phyloP scores from a whole-genome alignment of 805 yeast species.

The Myxozyma neglecta region DNA sequence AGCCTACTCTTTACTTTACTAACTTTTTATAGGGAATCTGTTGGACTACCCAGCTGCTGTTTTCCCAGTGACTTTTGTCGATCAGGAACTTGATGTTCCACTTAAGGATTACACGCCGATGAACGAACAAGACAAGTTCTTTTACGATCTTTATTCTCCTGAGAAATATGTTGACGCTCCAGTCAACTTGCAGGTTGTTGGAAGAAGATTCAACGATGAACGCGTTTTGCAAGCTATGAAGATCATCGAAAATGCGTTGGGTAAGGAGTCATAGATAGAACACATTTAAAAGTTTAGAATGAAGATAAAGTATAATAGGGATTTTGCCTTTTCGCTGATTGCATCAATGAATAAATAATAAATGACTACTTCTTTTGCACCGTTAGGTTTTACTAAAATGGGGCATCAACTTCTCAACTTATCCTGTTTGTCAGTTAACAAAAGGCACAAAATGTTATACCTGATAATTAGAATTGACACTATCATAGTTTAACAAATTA shows the following conservation, averaged over 20 bases:
- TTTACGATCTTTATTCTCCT: constrained; percentile 33
- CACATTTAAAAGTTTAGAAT: neutral
- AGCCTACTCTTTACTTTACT: neutral
- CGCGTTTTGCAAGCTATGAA: constrained; percentile 42
- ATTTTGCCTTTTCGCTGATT: neutral
- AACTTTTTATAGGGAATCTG: constrained; percentile 49
- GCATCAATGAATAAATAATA: neutral
- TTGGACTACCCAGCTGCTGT: constrained; percentile 64
- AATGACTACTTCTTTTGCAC: neutral
- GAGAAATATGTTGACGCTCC: constrained; percentile 35
- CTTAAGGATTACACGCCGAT: constrained; percentile 30
- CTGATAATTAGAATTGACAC: too few species aligned
- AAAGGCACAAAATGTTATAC: too few species aligned
- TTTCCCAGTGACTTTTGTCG: constrained; percentile 35
- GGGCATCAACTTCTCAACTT: too few species aligned
- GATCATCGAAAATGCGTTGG: constrained; percentile 27
- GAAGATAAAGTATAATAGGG: neutral
- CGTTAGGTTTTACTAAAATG: too few species aligned
- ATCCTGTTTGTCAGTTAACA: too few species aligned
- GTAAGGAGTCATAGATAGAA: constrained; percentile 16
- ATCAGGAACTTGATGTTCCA: constrained; percentile 27
- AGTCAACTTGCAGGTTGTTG: constrained; percentile 34
- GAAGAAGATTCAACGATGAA: constrained; percentile 37
- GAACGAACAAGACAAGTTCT: constrained; percentile 33
- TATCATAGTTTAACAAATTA: too few species aligned